phyloP scores from a whole-genome alignment of 1,284 basidiomycete species.

The Mycena sp. region DNA sequence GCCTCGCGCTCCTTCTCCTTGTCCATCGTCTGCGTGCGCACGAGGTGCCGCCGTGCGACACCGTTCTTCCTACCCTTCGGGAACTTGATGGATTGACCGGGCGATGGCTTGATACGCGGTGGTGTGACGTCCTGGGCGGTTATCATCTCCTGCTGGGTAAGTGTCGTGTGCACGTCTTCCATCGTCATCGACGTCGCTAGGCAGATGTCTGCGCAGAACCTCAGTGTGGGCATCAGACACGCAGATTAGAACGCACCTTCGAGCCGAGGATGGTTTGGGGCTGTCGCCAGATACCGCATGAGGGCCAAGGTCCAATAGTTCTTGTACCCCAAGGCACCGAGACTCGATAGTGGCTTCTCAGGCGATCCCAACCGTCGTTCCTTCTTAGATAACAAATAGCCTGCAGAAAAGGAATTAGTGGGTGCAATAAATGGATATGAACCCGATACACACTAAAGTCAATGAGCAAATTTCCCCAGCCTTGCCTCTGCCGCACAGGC shows the following conservation, averaged over 20 bases:
- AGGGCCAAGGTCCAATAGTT: constrained; percentile 97
- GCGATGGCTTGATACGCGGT: constrained; percentile 66
- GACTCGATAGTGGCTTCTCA: constrained; percentile 91
- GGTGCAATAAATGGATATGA: constrained; percentile 16
- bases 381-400: constrained; percentile 96
- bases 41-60: constrained; percentile 66
- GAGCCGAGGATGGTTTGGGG: constrained; percentile 69
- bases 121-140: constrained; percentile 60
- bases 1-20: constrained; percentile 52
- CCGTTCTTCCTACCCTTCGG: constrained; percentile 76
- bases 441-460: constrained; percentile 96
- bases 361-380: constrained; percentile 90
- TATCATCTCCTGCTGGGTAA: constrained; percentile 86
- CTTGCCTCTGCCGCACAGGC: constrained; percentile 92
- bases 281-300: constrained; percentile 80
- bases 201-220: constrained; percentile 76
- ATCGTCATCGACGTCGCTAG: constrained; percentile 89
- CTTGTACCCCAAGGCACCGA: constrained; percentile 92
- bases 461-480: constrained; percentile 95
- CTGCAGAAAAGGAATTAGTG: constrained; percentile 57
- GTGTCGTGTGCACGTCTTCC: constrained; percentile 86
- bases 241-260: constrained; percentile 66
- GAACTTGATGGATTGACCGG: constrained; percentile 79
- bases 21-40: constrained; percentile 64
- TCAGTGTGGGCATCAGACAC: background rate